Evolutionary conservation across 768 basidiomycete genomes (phyloP).

Genomic region (Auriscalpium vulgare): DNA sequence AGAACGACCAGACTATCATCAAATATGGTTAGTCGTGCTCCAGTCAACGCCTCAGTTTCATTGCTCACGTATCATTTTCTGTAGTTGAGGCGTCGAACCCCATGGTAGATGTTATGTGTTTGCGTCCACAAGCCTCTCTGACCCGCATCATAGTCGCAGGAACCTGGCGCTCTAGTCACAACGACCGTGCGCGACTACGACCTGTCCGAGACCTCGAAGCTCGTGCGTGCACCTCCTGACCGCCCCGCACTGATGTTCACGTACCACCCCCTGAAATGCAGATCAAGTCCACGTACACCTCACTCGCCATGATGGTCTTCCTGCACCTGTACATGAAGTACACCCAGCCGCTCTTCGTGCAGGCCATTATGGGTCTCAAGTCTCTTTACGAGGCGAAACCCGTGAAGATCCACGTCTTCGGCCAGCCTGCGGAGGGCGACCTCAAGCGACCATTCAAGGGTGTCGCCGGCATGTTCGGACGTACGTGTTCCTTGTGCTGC

Average conservation of each 20-base stretch:
- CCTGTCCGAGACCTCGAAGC: conserved; percentile 78
- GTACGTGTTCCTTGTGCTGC: conserved; percentile 27
- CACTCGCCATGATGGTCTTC: conserved; percentile 83
- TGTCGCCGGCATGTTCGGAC: conserved; percentile 61
- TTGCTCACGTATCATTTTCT: conserved; percentile 5
- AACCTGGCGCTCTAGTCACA: conserved; percentile 70
- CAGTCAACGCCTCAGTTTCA: background rate
- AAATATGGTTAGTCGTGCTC: conserved; percentile 70
- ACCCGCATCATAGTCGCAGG: conserved; percentile 38
- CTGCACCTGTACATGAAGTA: conserved; percentile 93
- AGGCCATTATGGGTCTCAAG: conserved; percentile 93
- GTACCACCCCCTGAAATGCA: conserved; percentile 16
- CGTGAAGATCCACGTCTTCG: conserved; percentile 75
- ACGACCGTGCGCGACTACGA: conserved; percentile 95
- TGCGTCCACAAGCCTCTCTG: background rate
- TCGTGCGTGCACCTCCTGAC: conserved; percentile 40
- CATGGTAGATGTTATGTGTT: conserved; percentile 46
- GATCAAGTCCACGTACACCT: conserved; percentile 63
- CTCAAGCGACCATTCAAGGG: conserved; percentile 86
- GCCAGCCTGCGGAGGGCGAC: conserved; percentile 75
- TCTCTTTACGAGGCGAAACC: conserved; percentile 80
- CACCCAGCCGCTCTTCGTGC: conserved; percentile 95
- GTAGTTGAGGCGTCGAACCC: conserved; percentile 69
- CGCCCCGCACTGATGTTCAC: conserved; percentile 23
- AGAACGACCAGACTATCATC: conserved; percentile 92